Evolutionary conservation across 345 rosid species (phyloP), one percentile per base, ranked within the genome.

Genomic region (Moricandia arvensis): DNA sequence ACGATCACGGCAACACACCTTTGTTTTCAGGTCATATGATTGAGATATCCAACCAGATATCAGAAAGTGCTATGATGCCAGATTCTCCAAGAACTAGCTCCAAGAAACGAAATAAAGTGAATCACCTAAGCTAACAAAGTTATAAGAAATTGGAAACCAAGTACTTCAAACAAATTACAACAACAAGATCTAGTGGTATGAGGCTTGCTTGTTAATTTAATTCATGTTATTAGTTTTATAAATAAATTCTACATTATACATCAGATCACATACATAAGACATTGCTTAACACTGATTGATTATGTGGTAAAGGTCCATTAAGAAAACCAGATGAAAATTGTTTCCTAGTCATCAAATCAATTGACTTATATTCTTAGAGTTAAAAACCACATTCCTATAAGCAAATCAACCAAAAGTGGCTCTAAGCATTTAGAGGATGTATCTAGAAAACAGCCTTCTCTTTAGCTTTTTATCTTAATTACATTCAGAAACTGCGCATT

Each of bases 161-260:
- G 17, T 58, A 58, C 0, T 55, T 57, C 33, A 58, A 11, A 26
- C 12, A 16, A 3, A 27, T 27, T 58, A 21, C 60, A 12, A 4
- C 33, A 58, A 58, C 7, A 4, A 6, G 72, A 31, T 26, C 37
- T 51, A 31, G 31, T 54, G 13, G 72, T 68, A 68, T 68, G 49
- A 68, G 16, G 53, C 72, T 68, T 21, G 62, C 47, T 90, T 29
- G 31, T 88, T 33, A 33, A 1, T 33, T 6, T 30, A 30, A 6
- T 30, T 30, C 33, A 30, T 30, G 33, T 30, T 33, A 33, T 33
- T 7, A 7, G 37, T 33, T 33, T 33, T 33, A 33, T 33, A 33
- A 33, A 7, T 38, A 59, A 59, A 37, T 3, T 69, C 26, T 18
- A 5, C 57, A 45, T 5, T 15, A 45, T 45, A 59, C 21, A 59